A percentile compares a stretch with the other conserved stretches of the same genome.
Conservation (phyloP, 306 rosid genomes). For the Cicer cuneatum region DNA sequence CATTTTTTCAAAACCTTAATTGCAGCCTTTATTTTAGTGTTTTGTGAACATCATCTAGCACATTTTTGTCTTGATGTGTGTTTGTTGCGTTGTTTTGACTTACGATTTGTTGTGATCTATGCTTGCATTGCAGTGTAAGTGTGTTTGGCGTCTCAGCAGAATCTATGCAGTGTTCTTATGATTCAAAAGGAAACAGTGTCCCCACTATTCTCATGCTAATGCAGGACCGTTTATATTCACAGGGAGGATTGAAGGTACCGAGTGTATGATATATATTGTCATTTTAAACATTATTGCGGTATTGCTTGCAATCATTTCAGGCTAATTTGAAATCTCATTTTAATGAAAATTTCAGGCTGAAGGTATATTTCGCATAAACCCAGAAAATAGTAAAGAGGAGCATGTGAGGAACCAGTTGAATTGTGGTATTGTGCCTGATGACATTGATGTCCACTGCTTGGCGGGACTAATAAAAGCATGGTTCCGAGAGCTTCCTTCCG, state of each 20-base stretch:
- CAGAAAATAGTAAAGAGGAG: conserved; percentile 91
- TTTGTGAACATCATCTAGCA: too few relatives aligned
- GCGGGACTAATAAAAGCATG: conserved; percentile 95
- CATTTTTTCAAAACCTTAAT: background rate
- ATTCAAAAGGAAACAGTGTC: conserved; percentile 86
- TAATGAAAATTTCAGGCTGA: conserved; percentile 69
- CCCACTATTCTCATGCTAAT: conserved; percentile 87
- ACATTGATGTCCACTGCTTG: conserved; percentile 88
- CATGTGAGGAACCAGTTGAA: conserved; percentile 85
- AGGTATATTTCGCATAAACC: conserved; percentile 92
- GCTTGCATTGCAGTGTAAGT: conserved; percentile 68
- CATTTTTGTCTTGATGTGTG: background rate
- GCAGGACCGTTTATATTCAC: conserved; percentile 92
- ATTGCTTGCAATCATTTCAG: background rate
- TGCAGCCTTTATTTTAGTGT: too few relatives aligned
- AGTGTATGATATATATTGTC: background rate
- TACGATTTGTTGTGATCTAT: conserved; percentile 5
- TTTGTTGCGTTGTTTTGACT: conserved; percentile 44
- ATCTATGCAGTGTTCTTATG: conserved; percentile 92
- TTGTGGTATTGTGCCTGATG: conserved; percentile 80
- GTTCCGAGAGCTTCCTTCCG: conserved; percentile 95
- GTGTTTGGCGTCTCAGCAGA: conserved; percentile 97
- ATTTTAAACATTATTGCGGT: conserved; percentile 12
- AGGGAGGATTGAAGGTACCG: conserved; percentile 84
- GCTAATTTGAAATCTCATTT: background rate